Percentiles rank a stretch among this genome's conserved stretches.
Evolutionary conservation across 2,329 filamentous ascomycete species (phyloP).

Genomic region (Botryotinia calthae): DNA sequence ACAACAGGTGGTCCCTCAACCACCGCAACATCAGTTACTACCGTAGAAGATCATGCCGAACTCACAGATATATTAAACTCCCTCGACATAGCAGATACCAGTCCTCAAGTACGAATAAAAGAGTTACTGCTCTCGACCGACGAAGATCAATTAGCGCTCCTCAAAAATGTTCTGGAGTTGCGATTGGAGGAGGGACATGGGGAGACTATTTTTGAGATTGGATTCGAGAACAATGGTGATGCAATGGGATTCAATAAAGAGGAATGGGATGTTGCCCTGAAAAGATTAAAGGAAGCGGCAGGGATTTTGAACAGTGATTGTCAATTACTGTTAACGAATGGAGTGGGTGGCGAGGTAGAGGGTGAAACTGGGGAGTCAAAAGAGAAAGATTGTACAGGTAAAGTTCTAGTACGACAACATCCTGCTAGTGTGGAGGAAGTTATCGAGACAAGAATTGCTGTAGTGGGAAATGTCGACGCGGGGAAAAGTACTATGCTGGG

Average conservation of each 20-base stretch:
- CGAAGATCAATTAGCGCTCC: conserved; percentile 59
- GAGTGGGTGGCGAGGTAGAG: conserved; percentile 77
- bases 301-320: conserved; percentile 68
- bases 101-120: conserved; percentile 66
- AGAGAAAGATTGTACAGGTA: conserved; percentile 65
- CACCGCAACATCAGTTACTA: conserved; percentile 27
- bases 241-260: conserved; percentile 71
- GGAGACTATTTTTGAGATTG: conserved; percentile 88
- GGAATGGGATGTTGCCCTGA: conserved; percentile 73
- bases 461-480: conserved; percentile 96
- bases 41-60: conserved; percentile 72
- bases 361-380: conserved; percentile 14
- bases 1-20: conserved; percentile 21
- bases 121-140: conserved; percentile 67
- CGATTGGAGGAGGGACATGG: conserved; percentile 81
- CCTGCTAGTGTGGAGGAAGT: conserved; percentile 78
- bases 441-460: conserved; percentile 93
- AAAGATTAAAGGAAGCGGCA: conserved; percentile 63
- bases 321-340: conserved; percentile 82
- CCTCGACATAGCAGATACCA: conserved; percentile 68
- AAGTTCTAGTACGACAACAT: conserved; percentile 74
- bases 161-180: conserved; percentile 63
- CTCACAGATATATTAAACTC: conserved; percentile 76
- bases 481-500: conserved; percentile 96
- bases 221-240: conserved; percentile 85